Conservation (phyloP, 352 stramenopile genomes). For the Phytophthora constricta region DNA sequence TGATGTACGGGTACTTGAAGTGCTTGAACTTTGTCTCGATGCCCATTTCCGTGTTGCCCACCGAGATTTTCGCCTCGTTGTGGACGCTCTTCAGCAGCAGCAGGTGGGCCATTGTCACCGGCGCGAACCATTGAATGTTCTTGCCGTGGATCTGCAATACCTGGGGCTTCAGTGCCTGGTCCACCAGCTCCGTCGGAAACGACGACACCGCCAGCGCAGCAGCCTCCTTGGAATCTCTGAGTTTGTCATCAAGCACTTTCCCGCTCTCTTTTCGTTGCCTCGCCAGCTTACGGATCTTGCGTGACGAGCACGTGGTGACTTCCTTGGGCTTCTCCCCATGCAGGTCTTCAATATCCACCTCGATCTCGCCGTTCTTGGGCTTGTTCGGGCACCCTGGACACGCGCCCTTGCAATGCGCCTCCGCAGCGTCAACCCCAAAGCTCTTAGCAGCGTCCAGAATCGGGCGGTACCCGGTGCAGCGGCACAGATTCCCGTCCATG, state of each 20-base stretch:
- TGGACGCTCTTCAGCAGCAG: slow-evolving; percentile 88
- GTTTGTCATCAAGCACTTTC: slow-evolving; percentile 13
- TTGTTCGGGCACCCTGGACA: slow-evolving; percentile 78
- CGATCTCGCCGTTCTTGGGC: slow-evolving; percentile 34
- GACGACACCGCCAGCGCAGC: slow-evolving; percentile 17
- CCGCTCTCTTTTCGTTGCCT: slow-evolving; percentile 46
- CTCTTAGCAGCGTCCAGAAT: slow-evolving; percentile 89
- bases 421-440: slow-evolving; percentile 71
- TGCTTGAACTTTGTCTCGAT: slow-evolving; percentile 97
- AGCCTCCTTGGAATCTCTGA: slow-evolving; percentile 30
- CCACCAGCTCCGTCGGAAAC: slow-evolving; percentile 73
- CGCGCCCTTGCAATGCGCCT: slow-evolving; percentile 67
- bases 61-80: slow-evolving; percentile 91
- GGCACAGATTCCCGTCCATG: slow-evolving; percentile 96
- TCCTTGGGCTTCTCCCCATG: slow-evolving; percentile 38
- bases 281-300: slow-evolving; percentile 67
- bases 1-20: slow-evolving; percentile 74
- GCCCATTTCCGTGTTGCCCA: slow-evolving; percentile 97
- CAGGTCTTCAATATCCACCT: slow-evolving; percentile 69
- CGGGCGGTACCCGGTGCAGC: slow-evolving; percentile 91
- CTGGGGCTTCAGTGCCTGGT: slow-evolving; percentile 56
- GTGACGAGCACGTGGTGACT: slow-evolving; percentile 67
- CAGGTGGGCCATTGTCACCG: slow-evolving; percentile 89
- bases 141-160: slow-evolving; percentile 74
- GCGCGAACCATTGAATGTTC: slow-evolving; percentile 92